Percentiles rank a stretch among this genome's conserved stretches.
Conservation (phyloP, 2,329 filamentous ascomycete species). For the Podosphaera xanthii region DNA sequence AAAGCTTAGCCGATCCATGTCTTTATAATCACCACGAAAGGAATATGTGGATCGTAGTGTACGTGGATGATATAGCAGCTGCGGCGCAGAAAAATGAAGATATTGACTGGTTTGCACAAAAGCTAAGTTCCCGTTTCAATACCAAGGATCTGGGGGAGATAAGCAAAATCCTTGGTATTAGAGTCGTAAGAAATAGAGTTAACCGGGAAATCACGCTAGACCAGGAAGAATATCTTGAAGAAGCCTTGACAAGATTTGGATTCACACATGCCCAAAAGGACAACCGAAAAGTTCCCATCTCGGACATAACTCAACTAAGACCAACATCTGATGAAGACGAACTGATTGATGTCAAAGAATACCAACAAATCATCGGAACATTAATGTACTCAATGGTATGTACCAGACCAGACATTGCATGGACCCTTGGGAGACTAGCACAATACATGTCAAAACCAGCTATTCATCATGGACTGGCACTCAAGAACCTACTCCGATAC, state of each 20-base stretch:
- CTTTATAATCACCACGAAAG: background rate
- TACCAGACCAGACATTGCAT: conserved; percentile 1
- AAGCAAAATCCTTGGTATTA: background rate
- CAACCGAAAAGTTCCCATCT: background rate
- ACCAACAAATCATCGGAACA: background rate
- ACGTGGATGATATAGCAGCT: conserved; percentile 1
- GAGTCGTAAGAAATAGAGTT: background rate
- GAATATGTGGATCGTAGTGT: background rate
- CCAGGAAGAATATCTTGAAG: background rate
- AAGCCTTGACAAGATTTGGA: background rate
- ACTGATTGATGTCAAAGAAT: conserved; percentile 1
- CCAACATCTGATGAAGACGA: background rate
- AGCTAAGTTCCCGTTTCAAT: background rate
- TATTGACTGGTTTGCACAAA: background rate
- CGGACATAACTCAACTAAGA: background rate
- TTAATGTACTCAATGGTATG: background rate
- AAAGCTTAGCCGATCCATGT: background rate
- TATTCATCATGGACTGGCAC: no score
- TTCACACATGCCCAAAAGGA: background rate
- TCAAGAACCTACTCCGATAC: no score
- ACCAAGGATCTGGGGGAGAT: conserved; percentile 1
- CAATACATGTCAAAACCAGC: no score
- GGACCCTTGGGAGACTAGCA: no score
- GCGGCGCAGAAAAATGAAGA: background rate
- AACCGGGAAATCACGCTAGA: background rate